Percentiles rank a stretch among this genome's conserved stretches.
phyloP scores from a whole-genome alignment of 2,329 filamentous ascomycete genomes.

The Ophidiomyces ophidiicola region DNA sequence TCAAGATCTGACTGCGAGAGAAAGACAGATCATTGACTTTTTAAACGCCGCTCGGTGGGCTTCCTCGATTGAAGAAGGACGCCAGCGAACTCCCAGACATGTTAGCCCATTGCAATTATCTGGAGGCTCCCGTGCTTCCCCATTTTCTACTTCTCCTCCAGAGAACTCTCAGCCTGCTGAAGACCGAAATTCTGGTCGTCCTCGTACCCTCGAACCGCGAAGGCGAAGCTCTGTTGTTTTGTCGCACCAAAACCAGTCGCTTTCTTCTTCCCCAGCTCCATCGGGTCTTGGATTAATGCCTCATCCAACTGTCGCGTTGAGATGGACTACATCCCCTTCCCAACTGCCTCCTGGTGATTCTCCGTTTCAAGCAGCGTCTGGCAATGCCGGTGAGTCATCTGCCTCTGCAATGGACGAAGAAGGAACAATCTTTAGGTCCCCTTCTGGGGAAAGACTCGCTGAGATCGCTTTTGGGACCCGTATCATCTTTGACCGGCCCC shows the following conservation, averaged over 20 bases:
- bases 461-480: conserved; percentile 5
- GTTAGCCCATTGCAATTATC: conserved; percentile 21
- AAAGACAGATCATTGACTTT: conserved; percentile 34
- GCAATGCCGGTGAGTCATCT: conserved; percentile 16
- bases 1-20: conserved; percentile 31
- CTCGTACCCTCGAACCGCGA: conserved; percentile 22
- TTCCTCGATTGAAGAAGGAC: conserved; percentile 18
- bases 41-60: conserved; percentile 33
- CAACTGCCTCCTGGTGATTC: conserved; percentile 26
- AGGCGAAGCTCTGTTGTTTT: conserved; percentile 32
- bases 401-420: too few relatives aligned
- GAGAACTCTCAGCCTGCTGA: conserved; percentile 21
- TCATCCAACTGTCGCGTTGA: conserved; percentile 27
- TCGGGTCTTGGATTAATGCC: conserved; percentile 19
- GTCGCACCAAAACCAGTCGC: conserved; percentile 24
- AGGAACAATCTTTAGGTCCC: too few relatives aligned
- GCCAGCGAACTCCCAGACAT: conserved; percentile 21
- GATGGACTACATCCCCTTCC: conserved; percentile 32
- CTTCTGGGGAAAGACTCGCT: too few relatives aligned
- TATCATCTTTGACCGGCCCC: conserved; percentile 9
- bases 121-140: conserved; percentile 20
- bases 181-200: conserved; percentile 23
- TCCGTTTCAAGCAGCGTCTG: conserved; percentile 16
- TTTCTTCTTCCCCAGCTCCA: conserved; percentile 12
- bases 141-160: conserved; percentile 27